Percentiles rank a stretch among this genome's conserved stretches.
Conservation (phyloP, 2,329 filamentous ascomycete species). For the Trichophyton rubrum region DNA sequence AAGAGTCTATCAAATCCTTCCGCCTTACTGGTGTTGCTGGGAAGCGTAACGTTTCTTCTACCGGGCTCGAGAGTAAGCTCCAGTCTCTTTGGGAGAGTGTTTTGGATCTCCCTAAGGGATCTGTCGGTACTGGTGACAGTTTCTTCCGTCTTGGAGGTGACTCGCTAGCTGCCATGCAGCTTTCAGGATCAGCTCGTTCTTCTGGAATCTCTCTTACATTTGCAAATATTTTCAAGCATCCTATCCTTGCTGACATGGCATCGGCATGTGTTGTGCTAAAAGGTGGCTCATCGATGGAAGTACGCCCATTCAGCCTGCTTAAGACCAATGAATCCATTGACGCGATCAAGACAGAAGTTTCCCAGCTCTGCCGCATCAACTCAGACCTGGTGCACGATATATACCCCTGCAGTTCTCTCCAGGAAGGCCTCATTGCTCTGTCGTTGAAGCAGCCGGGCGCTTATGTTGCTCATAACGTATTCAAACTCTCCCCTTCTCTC, state of each 20-base stretch:
- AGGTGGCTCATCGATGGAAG: not conserved
- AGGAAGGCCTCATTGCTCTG: conserved; percentile 38
- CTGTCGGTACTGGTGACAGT: conserved; percentile 12
- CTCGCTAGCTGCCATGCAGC: conserved; percentile 18
- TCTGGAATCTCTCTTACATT: conserved; percentile 15
- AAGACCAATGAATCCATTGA: conserved; percentile 10
- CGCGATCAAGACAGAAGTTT: conserved; percentile 13
- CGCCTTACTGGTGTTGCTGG: conserved; percentile 6
- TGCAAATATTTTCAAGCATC: conserved; percentile 19
- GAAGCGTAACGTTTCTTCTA: conserved; percentile 5
- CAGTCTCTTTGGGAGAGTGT: conserved; percentile 12
- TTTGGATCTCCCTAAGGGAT: conserved; percentile 6
- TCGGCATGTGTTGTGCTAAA: conserved; percentile 5
- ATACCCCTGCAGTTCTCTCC: conserved; percentile 34
- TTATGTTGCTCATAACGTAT: conserved; percentile 37
- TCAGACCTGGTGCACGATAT: conserved; percentile 25
- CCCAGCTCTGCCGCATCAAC: conserved; percentile 22
- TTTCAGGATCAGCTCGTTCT: conserved; percentile 14
- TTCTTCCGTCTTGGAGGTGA: conserved; percentile 17
- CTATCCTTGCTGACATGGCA: conserved; percentile 26
- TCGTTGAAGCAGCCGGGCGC: conserved; percentile 36
- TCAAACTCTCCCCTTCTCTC: conserved; percentile 27
- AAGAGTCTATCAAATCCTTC: conserved; percentile 9
- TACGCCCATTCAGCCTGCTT: conserved; percentile 13
- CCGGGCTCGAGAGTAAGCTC: conserved; percentile 9